These are phyloP conservation scores for Fusarium nanum DNA, from an alignment of 2,329 filamentous ascomycete genomes.

Conservation along the genomic window DNA sequence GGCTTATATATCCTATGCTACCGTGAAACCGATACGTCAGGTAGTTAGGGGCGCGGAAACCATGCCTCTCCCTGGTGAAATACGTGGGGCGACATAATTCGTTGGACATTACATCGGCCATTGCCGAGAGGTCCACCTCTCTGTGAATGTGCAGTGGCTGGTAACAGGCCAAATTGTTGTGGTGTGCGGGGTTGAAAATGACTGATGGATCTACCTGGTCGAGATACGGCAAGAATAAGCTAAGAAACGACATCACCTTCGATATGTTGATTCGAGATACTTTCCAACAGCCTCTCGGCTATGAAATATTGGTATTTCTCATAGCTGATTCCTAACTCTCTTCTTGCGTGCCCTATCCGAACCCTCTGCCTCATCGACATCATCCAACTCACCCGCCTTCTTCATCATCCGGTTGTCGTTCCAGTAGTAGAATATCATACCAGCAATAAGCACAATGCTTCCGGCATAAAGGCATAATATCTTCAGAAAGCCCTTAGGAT, in stretches of 20 bases:
- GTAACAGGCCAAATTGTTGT: not conserved
- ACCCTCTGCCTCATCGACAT: not conserved
- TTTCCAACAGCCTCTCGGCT: not conserved
- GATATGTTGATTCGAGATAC: not conserved
- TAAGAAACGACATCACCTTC: too few species aligned
- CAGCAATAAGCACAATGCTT: slow-evolving; percentile 10
- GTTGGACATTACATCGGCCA: too few species aligned
- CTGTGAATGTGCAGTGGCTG: not conserved
- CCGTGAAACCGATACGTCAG: too few species aligned
- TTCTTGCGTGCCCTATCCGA: not conserved
- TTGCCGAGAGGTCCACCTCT: not conserved
- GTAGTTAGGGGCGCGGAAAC: too few species aligned
- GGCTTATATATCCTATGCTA: too few species aligned
- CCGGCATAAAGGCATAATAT: not conserved
- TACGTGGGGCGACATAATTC: not conserved
- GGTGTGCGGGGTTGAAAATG: not conserved
- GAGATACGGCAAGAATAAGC: too few species aligned
- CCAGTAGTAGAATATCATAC: slow-evolving; percentile 20
- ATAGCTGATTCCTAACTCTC: not conserved
- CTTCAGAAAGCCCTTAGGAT: not conserved
- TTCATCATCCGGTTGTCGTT: not conserved
- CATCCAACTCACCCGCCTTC: not conserved
- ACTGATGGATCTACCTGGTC: too few species aligned
- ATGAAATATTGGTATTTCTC: not conserved
- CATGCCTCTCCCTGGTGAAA: too few species aligned